Base-by-base conservation (phyloP, 208 protist species). In the Crithidia acanthocephali region DNA sequence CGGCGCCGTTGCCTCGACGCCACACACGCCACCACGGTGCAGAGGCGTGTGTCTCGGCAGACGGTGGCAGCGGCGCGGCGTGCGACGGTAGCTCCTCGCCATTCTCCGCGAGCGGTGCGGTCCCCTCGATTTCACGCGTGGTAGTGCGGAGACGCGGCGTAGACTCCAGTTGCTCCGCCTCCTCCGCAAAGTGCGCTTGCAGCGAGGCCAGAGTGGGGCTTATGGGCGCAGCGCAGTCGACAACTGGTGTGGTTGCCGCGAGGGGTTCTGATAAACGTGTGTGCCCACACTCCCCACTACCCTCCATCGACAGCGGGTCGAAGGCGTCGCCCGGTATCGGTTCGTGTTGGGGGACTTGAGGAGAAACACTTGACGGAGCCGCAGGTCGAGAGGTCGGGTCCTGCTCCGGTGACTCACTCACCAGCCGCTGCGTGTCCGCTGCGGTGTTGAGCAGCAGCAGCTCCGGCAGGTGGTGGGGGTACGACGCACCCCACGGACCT, bases 391-490 rank as follows among this genome's bases (percentile, higher is more conserved):
- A 11, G 5, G 35, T 40, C 35, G 35, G 40, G 20, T 23, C 25
- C 11, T 42, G 11, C 16, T 59, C 28, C 13, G 64, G 50, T 7
- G 72, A 67, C 42, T 70, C 61, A n/a, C 67, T 67, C 5, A 18
- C 42, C 32, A 79, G 60, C 8, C 60, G 74, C 61, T 79, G 74
- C 23, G 74, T 79, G 10, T 69, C 74, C 13, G 30, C 18, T 10
- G 35, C 48, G 23, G 30, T 52, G 32, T 25, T 45, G 27, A 48
- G 56, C 30, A n/a, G 28, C 1, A 59, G 42, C 18, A 60, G 20
- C 35, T 53, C 64, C 5, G 64, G 37, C 2, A 60, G 8, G 8
- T 45, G 0, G 37, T 1, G 40, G 35, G 8, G 35, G 35, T 11
- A 48, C 25, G 51, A 20, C n/a, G 48, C 6, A 8, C 23, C 7